Evolutionary conservation across 345 rosid species (phyloP), one percentile per base, ranked within the genome.

Genomic region (Bruguiera sexangula): DNA sequence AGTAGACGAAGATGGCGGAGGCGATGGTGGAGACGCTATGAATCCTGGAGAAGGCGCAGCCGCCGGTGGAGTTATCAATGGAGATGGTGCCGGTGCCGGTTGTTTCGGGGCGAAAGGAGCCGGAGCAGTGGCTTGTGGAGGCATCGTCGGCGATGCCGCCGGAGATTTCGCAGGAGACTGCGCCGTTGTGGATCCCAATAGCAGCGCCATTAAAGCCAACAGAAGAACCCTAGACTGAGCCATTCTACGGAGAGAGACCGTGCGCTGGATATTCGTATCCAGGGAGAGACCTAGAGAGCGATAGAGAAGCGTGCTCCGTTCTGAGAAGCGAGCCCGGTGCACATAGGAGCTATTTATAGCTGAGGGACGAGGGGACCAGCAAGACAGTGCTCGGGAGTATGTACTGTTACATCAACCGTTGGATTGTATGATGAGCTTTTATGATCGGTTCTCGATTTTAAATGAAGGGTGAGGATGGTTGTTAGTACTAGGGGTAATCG

Each of bases 81-180:
- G 48, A 1, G 48, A 39, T 0, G 22, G 20, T 27, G 62, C 15
- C 0, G 69, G 22, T 67, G 69, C 26, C 6, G 61, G 50, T 2
- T 61, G 61, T 32, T 31, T 53, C 4, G 16, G 16, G 32, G 73
- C 58, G 5, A 79, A 67, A 0, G 64, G 72, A 6, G 81, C 48
- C 13, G 70, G 58, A 56, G 78, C 65, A 73, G 76, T 27, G 15
- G 30, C 53, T 24, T 32, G 62, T 13, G 48, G 73, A n/a, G 48
- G 48, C 13, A 39, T 10, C 48, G 16, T 39, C 48, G 48, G 48
- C 0, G 78, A 58, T 30, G 5, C 4, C 53, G 75, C 71, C 0
- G 73, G 77, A 50, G 82, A 71, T 15, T 78, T 69, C 1, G 82
- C 80, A 60, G 84, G 76, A 31, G 76, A 79, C n/a, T 78, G 80